Base-by-base conservation (phyloP, 2,329 filamentous ascomycete species). In the Akanthomyces dipterigenus region DNA sequence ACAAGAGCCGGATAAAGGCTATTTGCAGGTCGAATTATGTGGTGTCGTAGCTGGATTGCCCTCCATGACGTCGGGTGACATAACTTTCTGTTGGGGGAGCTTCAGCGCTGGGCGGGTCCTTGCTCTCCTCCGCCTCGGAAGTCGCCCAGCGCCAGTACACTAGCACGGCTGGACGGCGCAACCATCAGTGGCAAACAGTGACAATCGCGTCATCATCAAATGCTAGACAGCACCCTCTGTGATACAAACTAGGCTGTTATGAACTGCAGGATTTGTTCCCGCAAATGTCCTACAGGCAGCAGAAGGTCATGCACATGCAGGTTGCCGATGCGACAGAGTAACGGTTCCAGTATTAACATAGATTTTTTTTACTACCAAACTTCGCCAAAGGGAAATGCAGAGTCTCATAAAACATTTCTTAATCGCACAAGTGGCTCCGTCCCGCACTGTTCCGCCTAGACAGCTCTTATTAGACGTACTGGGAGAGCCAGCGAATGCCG, bases 401-500 rank as follows among this genome's bases (percentile, higher is more conserved):
- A 67, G 70, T 71, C 66, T 72, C 61, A 54, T 62, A 59, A 67
- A 71, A 67, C 65, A 69, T 65, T 63, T 66, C 64, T 63, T 66
- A 65, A 64, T 65, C 64, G 63, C 63, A 65, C 63, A 66, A 63
- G 61, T 48, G 36, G 42, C 65, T 63, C 62, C 59, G 51, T 59
- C 49, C 59, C 42, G 42, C 16, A 7, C 48, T 18, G 18, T 14
- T 38, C 26, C 48, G 38, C 18, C 48, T n/a, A 34, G 4, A 34
- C 16, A 5, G 9, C n/a, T 26, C 24, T 80, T 88, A 96, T 80
- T 88, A 96, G 73, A 96, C 90, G 73, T 96, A 96, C 82, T 96
- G 91, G 61, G 90, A 91, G 77, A 96, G 77, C 92, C 91, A 96
- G 79, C 91, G 86, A 77, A 96, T 93, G 70, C 84, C 92, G 70